phyloP scores from a whole-genome alignment of 129 eudicot genomes.

The Tagetes erecta region DNA sequence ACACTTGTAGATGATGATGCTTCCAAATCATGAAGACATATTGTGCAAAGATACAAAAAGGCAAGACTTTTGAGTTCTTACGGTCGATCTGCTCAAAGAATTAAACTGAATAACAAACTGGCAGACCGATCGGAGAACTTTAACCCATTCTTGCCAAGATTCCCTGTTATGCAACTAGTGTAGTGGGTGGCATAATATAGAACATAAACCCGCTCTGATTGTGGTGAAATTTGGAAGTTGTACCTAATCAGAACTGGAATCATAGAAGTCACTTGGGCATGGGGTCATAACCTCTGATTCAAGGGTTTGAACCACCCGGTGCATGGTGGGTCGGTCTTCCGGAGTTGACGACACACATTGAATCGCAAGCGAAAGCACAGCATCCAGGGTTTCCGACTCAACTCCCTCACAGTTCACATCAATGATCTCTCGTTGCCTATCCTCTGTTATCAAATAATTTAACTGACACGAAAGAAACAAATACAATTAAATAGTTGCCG shows the following conservation, averaged over 20 bases:
- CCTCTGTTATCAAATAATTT: conserved; percentile 73
- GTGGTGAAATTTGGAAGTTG: not conserved
- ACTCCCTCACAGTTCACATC: conserved; percentile 82
- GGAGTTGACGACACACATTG: conserved; percentile 86
- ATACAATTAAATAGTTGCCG: not conserved
- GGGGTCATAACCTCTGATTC: conserved; percentile 99
- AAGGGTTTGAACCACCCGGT: conserved; percentile 83
- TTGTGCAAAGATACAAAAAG: conserved; percentile 29
- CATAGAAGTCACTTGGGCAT: conserved; percentile 96
- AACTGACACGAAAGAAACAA: conserved; percentile 47
- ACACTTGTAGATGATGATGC: conserved; percentile 23
- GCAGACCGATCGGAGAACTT: conserved; percentile 35
- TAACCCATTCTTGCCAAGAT: conserved; percentile 28
- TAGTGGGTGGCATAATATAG: conserved; percentile 26
- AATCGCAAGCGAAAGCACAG: conserved; percentile 69
- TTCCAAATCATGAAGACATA: conserved; percentile 23
- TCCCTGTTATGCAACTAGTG: conserved; percentile 25
- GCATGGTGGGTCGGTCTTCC: conserved; percentile 97
- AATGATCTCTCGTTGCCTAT: conserved; percentile 84
- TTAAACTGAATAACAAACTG: conserved; percentile 23
- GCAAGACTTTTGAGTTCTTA: conserved; percentile 4
- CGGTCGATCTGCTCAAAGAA: conserved; percentile 39
- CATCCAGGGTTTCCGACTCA: conserved; percentile 73
- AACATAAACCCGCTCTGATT: conserved; percentile 33
- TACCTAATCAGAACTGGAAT: conserved; percentile 73